phyloP scores from a whole-genome alignment of 2,329 filamentous ascomycete species.

The Microcyclospora tardicrescens region DNA sequence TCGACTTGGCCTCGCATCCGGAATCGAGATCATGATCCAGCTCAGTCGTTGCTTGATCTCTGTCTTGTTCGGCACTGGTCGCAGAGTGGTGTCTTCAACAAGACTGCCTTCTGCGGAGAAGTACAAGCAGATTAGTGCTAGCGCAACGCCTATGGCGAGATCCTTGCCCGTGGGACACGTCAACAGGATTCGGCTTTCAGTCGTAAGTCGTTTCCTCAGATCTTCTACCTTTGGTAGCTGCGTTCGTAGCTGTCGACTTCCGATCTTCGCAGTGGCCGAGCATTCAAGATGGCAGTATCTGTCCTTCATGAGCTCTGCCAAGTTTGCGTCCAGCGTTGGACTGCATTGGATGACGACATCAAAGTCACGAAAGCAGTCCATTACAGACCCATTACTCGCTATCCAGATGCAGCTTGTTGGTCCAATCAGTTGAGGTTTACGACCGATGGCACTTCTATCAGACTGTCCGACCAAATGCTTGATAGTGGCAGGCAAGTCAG shows the following conservation, averaged over 20 bases:
- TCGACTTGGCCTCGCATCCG: constrained; percentile 70
- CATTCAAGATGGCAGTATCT: constrained; percentile 48
- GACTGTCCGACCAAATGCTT: background rate
- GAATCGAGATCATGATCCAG: constrained; percentile 68
- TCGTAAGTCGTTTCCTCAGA: constrained; percentile 1
- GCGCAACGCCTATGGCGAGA: constrained; percentile 61
- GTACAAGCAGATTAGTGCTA: constrained; percentile 64
- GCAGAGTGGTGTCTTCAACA: background rate
- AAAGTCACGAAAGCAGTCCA: constrained; percentile 25
- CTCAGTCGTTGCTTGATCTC: constrained; percentile 65
- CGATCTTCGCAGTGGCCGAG: constrained; percentile 54
- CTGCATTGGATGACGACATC: constrained; percentile 33
- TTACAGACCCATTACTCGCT: constrained; percentile 25
- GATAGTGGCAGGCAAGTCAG: constrained; percentile 45
- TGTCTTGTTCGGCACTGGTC: constrained; percentile 45
- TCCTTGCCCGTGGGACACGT: constrained; percentile 70
- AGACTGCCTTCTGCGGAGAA: constrained; percentile 50
- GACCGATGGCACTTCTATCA: constrained; percentile 25
- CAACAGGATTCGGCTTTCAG: constrained; percentile 35
- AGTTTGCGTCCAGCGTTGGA: constrained; percentile 24
- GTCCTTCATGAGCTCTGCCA: constrained; percentile 25
- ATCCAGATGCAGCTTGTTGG: constrained; percentile 30
- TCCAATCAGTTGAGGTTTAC: constrained; percentile 26
- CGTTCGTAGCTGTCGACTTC: constrained; percentile 67
- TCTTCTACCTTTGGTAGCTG: constrained; percentile 47